phyloP scores from a whole-genome alignment of 139 green algal genomes.

The Trebouxia sp. region DNA sequence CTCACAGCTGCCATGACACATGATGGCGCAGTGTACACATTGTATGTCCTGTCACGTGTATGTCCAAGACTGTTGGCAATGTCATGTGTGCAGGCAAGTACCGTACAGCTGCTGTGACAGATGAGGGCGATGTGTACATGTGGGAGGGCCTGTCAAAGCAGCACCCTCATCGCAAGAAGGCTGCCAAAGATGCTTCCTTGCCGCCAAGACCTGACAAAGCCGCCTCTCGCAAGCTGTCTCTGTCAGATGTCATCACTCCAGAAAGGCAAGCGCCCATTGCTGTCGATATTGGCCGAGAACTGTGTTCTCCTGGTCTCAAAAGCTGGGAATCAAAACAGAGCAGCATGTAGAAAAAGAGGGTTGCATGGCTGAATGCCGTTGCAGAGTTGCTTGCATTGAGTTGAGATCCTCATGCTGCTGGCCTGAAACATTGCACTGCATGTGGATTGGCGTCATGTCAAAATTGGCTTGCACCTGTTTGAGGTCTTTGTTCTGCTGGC shows the following conservation, averaged over 20 bases:
- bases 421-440: no score
- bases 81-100: constrained; percentile 73
- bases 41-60: background rate
- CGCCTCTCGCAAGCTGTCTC: background rate
- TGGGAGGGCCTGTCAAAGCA: constrained; percentile 75
- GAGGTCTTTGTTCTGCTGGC: no score
- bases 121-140: constrained; percentile 77
- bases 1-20: no score
- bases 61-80: background rate
- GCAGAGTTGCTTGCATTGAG: no score
- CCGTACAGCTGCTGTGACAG: constrained; percentile 79
- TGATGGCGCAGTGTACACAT: background rate
- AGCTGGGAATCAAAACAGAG: no score
- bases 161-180: constrained; percentile 8
- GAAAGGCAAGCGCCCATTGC: background rate
- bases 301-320: no score
- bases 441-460: no score
- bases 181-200: background rate
- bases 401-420: no score
- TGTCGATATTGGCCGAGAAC: no score
- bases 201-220: constrained; percentile 10
- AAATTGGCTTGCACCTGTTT: no score
- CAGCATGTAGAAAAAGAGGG: background rate
- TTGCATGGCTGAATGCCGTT: no score
- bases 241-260: constrained; percentile 2